Conservation (phyloP, 2,329 filamentous ascomycete genomes). For the Arthrobotrys entomopaga region DNA sequence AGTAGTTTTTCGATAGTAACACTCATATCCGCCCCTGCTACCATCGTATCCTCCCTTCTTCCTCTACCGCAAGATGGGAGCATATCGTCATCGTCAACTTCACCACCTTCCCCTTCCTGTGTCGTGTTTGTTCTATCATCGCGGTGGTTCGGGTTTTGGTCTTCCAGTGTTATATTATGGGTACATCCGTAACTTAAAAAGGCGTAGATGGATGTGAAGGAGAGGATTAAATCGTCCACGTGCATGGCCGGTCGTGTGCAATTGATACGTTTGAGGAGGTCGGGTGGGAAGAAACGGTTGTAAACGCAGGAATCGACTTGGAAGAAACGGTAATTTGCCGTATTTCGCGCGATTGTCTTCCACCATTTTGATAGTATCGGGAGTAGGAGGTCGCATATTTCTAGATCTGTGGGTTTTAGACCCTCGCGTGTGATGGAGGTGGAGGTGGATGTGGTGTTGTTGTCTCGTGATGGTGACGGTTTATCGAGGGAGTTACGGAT, state of each 20-base stretch:
- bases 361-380: constrained; percentile 53
- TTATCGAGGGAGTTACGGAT: constrained; percentile 38
- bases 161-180: constrained; percentile 38
- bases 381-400: constrained; percentile 39
- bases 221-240: constrained; percentile 46
- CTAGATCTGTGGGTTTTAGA: constrained; percentile 18
- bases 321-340: constrained; percentile 48
- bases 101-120: not conserved
- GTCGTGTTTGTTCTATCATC: not conserved
- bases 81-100: constrained; percentile 27
- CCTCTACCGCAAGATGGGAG: not conserved
- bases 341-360: constrained; percentile 53
- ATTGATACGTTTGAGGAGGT: constrained; percentile 41
- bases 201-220: constrained; percentile 48
- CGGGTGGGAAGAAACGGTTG: constrained; percentile 50
- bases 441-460: not conserved
- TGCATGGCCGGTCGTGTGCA: constrained; percentile 43
- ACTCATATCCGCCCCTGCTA: constrained; percentile 24
- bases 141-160: constrained; percentile 4
- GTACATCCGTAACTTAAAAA: constrained; percentile 48
- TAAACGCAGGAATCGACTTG: constrained; percentile 51
- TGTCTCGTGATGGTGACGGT: not conserved
- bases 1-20: constrained; percentile 52
- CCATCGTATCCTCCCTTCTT: constrained; percentile 16
- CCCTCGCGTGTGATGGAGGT: not conserved